Percentiles rank a stretch among this genome's conserved stretches.
These are phyloP conservation scores for Fusarium luffae DNA, from an alignment of 2,329 filamentous ascomycete species.

Conservation along the genomic window DNA sequence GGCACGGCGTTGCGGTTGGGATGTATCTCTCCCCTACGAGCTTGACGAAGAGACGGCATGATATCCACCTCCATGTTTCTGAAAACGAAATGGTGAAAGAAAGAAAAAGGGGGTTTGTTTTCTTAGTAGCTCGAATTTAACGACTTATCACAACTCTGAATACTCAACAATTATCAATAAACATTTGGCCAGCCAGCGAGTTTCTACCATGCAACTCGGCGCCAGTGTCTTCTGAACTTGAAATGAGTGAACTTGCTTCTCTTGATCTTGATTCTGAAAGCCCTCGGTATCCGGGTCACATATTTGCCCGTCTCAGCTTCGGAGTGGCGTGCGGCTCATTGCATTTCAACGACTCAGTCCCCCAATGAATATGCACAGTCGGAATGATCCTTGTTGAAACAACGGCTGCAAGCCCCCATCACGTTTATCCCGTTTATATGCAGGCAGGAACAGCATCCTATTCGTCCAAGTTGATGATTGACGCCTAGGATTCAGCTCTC, in stretches of 20 bases:
- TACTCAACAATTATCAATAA: slow-evolving; percentile 1
- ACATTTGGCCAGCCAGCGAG: background rate
- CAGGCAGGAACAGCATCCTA: slow-evolving; percentile 2
- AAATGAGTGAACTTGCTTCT: background rate
- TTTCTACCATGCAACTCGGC: background rate
- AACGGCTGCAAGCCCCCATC: slow-evolving; percentile 26
- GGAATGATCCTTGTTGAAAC: slow-evolving; percentile 39
- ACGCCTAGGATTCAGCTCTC: slow-evolving; percentile 10
- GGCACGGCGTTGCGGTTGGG: slow-evolving; percentile 51
- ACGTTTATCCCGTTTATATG: slow-evolving; percentile 21
- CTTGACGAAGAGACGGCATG: slow-evolving; percentile 54
- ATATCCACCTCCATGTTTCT: slow-evolving; percentile 53
- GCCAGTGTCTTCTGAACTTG: background rate
- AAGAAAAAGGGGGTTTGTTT: slow-evolving; percentile 18
- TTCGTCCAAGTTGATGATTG: slow-evolving; percentile 11
- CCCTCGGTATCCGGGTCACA: slow-evolving; percentile 24
- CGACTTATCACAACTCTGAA: slow-evolving; percentile 33
- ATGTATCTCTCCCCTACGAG: slow-evolving; percentile 52
- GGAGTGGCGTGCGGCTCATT: slow-evolving; percentile 39
- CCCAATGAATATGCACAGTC: slow-evolving; percentile 29
- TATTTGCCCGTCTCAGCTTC: slow-evolving; percentile 11
- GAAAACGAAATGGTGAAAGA: slow-evolving; percentile 34
- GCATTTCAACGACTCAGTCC: slow-evolving; percentile 25
- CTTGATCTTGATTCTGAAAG: background rate
- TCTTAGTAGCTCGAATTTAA: slow-evolving; percentile 42